Percentiles rank a stretch among this genome's conserved stretches.
Conservation (phyloP, 805 yeast species). For the Dipodascopsis uninucleata region DNA sequence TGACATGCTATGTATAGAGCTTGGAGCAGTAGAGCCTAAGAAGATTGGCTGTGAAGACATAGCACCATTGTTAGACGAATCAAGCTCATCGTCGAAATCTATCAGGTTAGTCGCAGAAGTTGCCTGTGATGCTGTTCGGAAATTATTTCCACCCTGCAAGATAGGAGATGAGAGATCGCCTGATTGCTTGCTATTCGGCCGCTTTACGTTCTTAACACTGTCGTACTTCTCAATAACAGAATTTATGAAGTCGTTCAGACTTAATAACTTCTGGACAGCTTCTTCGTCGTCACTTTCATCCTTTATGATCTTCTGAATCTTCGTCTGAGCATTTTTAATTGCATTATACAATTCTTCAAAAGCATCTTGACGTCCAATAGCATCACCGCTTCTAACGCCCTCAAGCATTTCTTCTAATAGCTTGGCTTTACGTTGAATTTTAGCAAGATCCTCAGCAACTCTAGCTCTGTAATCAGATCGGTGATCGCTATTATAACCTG, state of each 20-base stretch:
- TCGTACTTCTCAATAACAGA: constrained; percentile 63
- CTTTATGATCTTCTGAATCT: constrained; percentile 74
- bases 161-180: too few species aligned
- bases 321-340: constrained; percentile 80
- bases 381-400: constrained; percentile 38
- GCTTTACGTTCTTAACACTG: constrained; percentile 57
- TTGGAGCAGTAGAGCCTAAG: too few species aligned
- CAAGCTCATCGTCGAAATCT: constrained; percentile 64
- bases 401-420: constrained; percentile 81
- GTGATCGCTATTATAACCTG: constrained; percentile 89
- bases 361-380: constrained; percentile 59
- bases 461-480: constrained; percentile 69
- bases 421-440: constrained; percentile 79
- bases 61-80: constrained; percentile 5
- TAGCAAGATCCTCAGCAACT: constrained; percentile 77
- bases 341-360: constrained; percentile 71
- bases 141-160: constrained; percentile 28
- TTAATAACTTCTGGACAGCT: constrained; percentile 60
- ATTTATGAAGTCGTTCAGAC: constrained; percentile 72
- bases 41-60: too few species aligned
- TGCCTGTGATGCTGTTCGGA: constrained; percentile 41
- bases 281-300: constrained; percentile 70
- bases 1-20: too few species aligned
- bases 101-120: constrained; percentile 49
- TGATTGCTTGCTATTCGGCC: constrained; percentile 7